Percentiles rank a stretch among this genome's conserved stretches.
phyloP scores from a whole-genome alignment of 495 filamentous ascomycete species.

The Xylaria longipes region DNA sequence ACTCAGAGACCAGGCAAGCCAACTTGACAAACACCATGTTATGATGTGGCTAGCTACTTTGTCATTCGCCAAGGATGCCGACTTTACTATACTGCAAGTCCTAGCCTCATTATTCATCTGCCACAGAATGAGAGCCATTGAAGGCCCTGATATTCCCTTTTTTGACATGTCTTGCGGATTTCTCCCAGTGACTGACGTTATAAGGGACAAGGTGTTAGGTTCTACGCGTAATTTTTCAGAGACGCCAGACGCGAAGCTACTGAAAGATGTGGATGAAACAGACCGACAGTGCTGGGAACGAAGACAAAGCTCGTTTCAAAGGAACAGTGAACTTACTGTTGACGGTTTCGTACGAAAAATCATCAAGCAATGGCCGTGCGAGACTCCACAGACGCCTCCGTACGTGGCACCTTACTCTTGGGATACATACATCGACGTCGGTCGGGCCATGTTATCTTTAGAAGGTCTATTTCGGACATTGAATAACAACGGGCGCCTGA shows the following conservation, averaged over 20 bases:
- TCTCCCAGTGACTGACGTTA: not conserved
- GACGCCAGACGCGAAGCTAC: not conserved
- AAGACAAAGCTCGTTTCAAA: not conserved
- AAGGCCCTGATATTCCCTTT: not conserved
- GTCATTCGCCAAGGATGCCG: constrained; percentile 35
- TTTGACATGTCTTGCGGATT: not conserved
- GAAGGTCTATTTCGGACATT: constrained; percentile 40
- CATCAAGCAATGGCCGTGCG: constrained; percentile 40
- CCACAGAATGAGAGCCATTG: constrained; percentile 30
- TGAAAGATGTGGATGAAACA: not conserved
- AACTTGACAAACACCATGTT: constrained; percentile 42
- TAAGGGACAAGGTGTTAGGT: not conserved
- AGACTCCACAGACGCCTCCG: not conserved
- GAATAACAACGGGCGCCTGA: constrained; percentile 41
- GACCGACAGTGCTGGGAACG: not conserved
- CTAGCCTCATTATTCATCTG: constrained; percentile 45
- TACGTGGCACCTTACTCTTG: not conserved
- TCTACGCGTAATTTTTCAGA: not conserved
- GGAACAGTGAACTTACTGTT: constrained; percentile 7
- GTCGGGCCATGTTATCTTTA: constrained; percentile 31
- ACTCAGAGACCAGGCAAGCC: constrained; percentile 25
- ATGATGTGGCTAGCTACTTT: constrained; percentile 53
- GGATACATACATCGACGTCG: constrained; percentile 23
- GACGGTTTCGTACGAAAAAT: constrained; percentile 28
- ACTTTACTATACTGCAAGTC: constrained; percentile 44